phyloP scores from a whole-genome alignment of 768 basidiomycete species.

The Boletales sp. region DNA sequence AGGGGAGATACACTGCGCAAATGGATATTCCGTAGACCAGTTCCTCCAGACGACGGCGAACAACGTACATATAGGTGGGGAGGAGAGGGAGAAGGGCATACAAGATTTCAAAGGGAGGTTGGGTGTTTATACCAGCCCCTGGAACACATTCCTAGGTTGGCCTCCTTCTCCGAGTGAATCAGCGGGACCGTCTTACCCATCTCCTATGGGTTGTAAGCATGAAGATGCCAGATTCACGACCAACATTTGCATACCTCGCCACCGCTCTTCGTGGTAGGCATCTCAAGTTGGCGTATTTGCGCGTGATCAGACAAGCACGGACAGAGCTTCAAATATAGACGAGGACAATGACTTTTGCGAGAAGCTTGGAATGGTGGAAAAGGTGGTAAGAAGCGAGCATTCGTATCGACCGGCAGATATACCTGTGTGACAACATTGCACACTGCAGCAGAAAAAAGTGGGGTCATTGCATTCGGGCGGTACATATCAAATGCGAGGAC shows the following conservation, averaged over 20 bases:
- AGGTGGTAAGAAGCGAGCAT: conserved; percentile 8
- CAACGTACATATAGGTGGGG: conserved; percentile 62
- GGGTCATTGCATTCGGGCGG: conserved; percentile 25
- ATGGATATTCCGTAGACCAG: conserved; percentile 53
- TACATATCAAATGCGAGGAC: not conserved
- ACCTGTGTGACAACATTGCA: conserved; percentile 36
- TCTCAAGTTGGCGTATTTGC: conserved; percentile 41
- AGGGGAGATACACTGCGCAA: conserved; percentile 40
- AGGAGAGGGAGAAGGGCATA: conserved; percentile 58
- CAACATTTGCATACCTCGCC: conserved; percentile 35
- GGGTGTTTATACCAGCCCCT: conserved; percentile 54
- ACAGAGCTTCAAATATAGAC: not conserved
- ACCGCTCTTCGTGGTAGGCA: conserved; percentile 21
- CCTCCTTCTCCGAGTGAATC: not conserved
- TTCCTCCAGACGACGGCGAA: conserved; percentile 33
- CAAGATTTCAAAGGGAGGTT: conserved; percentile 49
- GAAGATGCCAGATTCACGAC: conserved; percentile 7
- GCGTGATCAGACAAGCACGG: conserved; percentile 30
- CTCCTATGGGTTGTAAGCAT: conserved; percentile 31
- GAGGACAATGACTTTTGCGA: conserved; percentile 27
- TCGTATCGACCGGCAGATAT: conserved; percentile 45
- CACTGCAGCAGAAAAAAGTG: conserved; percentile 27
- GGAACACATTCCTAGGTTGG: conserved; percentile 33
- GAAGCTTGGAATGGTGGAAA: conserved; percentile 18
- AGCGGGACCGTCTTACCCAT: not conserved